phyloP scores from a whole-genome alignment of 306 rosid genomes.

The Prunus dulcis region DNA sequence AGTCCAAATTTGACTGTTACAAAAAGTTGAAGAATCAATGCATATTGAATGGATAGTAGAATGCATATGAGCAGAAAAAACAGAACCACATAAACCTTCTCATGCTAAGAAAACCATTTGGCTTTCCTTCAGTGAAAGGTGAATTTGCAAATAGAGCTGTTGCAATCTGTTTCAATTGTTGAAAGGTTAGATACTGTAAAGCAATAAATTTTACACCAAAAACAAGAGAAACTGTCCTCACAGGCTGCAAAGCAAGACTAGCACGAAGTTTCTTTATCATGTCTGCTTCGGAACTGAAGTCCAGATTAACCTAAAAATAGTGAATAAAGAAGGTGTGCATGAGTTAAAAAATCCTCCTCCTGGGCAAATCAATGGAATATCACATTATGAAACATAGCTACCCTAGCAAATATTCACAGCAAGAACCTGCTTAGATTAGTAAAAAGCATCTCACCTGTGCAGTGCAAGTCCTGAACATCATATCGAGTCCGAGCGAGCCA shows the following conservation, averaged over 20 bases:
- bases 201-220: conserved; percentile 16
- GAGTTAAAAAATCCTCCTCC: conserved; percentile 17
- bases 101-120: conserved; percentile 92
- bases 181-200: conserved; percentile 27
- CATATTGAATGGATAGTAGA: conserved; percentile 3
- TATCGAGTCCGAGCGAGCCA: conserved; percentile 93
- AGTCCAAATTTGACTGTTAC: conserved; percentile 86
- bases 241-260: conserved; percentile 95
- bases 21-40: conserved; percentile 24
- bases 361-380: conserved; percentile 18
- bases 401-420: neutral
- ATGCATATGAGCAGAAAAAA: conserved; percentile 9
- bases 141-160: conserved; percentile 97
- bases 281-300: conserved; percentile 91
- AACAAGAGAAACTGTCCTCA: conserved; percentile 38
- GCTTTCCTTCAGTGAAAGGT: conserved; percentile 92
- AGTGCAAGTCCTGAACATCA: conserved; percentile 99
- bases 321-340: neutral
- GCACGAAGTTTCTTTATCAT: conserved; percentile 93
- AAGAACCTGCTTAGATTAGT: conserved; percentile 13
- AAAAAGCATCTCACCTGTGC: conserved; percentile 67
- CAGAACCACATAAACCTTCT: conserved; percentile 58
- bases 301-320: conserved; percentile 83
- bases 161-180: conserved; percentile 73
- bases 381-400: neutral